A percentile compares a stretch with the other conserved stretches of the same genome.
Conservation (phyloP, 2,329 filamentous ascomycete genomes). For the Arthrobotrys musiformis region DNA sequence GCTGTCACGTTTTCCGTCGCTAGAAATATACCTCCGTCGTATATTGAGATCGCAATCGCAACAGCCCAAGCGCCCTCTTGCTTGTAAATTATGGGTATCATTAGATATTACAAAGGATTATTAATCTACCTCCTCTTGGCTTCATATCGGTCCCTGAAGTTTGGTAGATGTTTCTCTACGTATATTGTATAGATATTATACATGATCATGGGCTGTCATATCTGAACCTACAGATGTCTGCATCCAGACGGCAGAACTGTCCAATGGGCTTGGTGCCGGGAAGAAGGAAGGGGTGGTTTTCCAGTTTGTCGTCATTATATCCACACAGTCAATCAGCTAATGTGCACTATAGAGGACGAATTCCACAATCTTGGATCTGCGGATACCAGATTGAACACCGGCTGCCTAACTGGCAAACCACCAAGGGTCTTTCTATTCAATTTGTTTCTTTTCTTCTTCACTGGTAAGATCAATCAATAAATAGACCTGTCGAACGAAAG, state of each 20-base stretch:
- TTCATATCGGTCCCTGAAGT: neutral
- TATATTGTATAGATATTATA: neutral
- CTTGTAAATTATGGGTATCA: neutral
- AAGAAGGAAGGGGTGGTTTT: conserved; percentile 2
- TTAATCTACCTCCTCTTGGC: neutral
- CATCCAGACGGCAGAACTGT: neutral
- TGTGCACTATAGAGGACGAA: neutral
- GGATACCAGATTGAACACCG: conserved; percentile 10
- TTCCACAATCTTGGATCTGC: conserved; percentile 44
- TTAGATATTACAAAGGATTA: neutral
- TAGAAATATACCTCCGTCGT: conserved; percentile 30
- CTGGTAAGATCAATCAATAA: neutral
- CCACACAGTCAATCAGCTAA: conserved; percentile 23
- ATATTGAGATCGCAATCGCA: conserved; percentile 24
- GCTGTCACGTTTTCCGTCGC: conserved; percentile 36
- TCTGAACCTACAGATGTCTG: neutral
- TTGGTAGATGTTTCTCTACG: neutral
- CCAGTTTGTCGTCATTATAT: conserved; percentile 33
- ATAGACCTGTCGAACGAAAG: conserved; percentile 23
- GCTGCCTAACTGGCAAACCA: conserved; percentile 38
- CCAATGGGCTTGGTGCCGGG: neutral
- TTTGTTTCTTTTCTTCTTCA: neutral
- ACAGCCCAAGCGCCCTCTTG: conserved; percentile 17
- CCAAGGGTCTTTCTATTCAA: neutral
- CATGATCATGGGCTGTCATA: neutral